Base-by-base conservation (phyloP, 2,329 filamentous ascomycete genomes). In the Curvularia spicifera region DNA sequence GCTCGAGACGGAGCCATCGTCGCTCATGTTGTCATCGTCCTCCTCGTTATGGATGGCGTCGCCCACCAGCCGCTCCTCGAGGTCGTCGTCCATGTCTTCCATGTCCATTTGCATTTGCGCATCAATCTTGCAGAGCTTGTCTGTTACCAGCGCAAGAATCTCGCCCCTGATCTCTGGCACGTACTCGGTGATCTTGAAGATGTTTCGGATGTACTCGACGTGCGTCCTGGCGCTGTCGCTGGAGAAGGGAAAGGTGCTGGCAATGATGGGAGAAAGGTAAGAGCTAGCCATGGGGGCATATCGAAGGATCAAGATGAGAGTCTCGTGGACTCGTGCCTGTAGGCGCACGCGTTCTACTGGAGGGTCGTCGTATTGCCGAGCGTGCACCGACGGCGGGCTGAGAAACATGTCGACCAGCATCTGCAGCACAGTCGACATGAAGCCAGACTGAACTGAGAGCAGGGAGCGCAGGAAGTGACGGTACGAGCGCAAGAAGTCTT, bases 21-120 rank as follows among this genome's bases (percentile, higher is more conserved):
- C 89, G 74, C 87, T 89, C 31, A 85, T 82, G 44, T 84, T 82
- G 18, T 80, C 80, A 40, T 84, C 74, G 15, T 83, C 81, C 26
- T 78, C 75, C 20, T 77, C 78, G 5, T 78, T 78, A 13, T 78
- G 66, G 35, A 67, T 63, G n/a, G 87, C 83, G 37, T 86, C 81
- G 59, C 82, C 78, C 50, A 91, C 83, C 18, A 94, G 85, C 52
- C 88, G 87, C 24, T 93, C 87, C 53, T 92, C 90, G 9, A 92
- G 83, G 54, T 96, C 91, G 63, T 98, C 94, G 61, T 97, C 94
- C 60, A 97, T 81, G 68, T 98, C 93, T 62, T 98, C 93, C 70
- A 98, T 81, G 70, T 98, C 93, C 49, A 93, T 86, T 77, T 97
- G 94, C 76, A 98, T 95, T 73, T 97, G 91, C 1, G 96, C 92